phyloP scores from a whole-genome alignment of 2,329 filamentous ascomycete species.

The Nigrospora oryzae region DNA sequence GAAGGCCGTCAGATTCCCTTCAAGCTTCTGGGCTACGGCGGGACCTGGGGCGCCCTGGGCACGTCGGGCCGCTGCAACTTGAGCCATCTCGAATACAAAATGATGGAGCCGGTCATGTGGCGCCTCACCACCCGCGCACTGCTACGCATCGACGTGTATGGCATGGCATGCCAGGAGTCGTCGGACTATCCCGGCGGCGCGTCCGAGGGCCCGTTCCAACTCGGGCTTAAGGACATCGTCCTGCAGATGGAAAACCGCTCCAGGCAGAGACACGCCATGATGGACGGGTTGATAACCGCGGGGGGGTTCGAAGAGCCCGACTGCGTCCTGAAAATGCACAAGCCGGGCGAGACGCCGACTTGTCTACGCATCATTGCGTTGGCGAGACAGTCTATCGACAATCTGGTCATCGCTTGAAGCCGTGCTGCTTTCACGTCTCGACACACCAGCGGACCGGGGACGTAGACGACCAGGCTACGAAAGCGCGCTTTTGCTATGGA shows the following conservation, averaged over 20 bases:
- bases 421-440: not conserved
- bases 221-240: slow-evolving; percentile 47
- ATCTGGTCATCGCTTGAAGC: slow-evolving; percentile 41
- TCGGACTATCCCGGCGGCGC: slow-evolving; percentile 6
- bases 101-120: slow-evolving; percentile 46
- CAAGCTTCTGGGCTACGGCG: slow-evolving; percentile 36
- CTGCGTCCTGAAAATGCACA: slow-evolving; percentile 11
- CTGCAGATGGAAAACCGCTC: slow-evolving; percentile 42
- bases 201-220: slow-evolving; percentile 21
- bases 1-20: slow-evolving; percentile 35
- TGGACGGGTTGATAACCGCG: slow-evolving; percentile 35
- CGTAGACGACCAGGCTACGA: too few species aligned
- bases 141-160: slow-evolving; percentile 50
- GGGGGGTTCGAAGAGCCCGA: slow-evolving; percentile 18
- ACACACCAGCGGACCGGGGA: too few species aligned
- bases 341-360: slow-evolving; percentile 26
- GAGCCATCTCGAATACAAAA: slow-evolving; percentile 27
- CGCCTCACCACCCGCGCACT: slow-evolving; percentile 43
- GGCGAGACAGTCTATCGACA: slow-evolving; percentile 44
- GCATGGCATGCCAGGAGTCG: slow-evolving; percentile 21
- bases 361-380: slow-evolving; percentile 46
- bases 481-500: too few species aligned
- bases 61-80: slow-evolving; percentile 16
- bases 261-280: slow-evolving; percentile 34
- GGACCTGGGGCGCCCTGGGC: slow-evolving; percentile 30